phyloP scores from a whole-genome alignment of 1,284 basidiomycete genomes.

The Ustanciosporium gigantosporum region DNA sequence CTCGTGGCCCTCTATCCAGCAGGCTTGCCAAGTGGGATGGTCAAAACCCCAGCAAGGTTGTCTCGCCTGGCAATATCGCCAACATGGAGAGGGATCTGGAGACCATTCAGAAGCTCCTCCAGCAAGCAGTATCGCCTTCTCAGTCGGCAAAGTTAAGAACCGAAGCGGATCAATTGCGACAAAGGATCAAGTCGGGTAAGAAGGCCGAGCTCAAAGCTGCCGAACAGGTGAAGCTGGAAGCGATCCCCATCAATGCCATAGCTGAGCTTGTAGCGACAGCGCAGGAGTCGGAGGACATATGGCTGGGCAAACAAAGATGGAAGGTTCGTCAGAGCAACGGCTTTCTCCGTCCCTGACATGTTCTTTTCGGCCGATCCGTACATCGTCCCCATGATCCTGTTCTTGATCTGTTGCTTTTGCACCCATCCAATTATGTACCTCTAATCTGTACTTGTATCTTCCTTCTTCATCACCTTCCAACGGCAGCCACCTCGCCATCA shows the following conservation, averaged over 20 bases:
- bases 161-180: slow-evolving; percentile 13
- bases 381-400: too few relatives aligned
- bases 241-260: slow-evolving; percentile 9
- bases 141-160: slow-evolving; percentile 4
- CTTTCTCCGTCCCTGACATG: slow-evolving; percentile 17
- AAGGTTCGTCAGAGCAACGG: slow-evolving; percentile 3
- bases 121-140: background rate
- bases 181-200: slow-evolving; percentile 10
- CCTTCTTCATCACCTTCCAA: too few relatives aligned
- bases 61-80: slow-evolving; percentile 5
- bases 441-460: too few relatives aligned
- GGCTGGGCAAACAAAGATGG: slow-evolving; percentile 32
- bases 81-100: slow-evolving; percentile 19
- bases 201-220: slow-evolving; percentile 1
- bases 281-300: slow-evolving; percentile 14
- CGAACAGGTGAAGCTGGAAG: slow-evolving; percentile 3
- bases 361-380: too few relatives aligned
- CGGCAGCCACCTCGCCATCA: too few relatives aligned
- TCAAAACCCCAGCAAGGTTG: slow-evolving; percentile 24
- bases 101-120: slow-evolving; percentile 7
- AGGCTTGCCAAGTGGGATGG: slow-evolving; percentile 27
- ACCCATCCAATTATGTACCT: too few relatives aligned
- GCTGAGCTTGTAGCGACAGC: slow-evolving; percentile 19
- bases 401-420: too few relatives aligned
- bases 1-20: slow-evolving; percentile 18